Evolutionary conservation across 768 basidiomycete genomes (phyloP), one percentile per base, ranked within the genome.

Genomic region (Plicaturopsis crispa): DNA sequence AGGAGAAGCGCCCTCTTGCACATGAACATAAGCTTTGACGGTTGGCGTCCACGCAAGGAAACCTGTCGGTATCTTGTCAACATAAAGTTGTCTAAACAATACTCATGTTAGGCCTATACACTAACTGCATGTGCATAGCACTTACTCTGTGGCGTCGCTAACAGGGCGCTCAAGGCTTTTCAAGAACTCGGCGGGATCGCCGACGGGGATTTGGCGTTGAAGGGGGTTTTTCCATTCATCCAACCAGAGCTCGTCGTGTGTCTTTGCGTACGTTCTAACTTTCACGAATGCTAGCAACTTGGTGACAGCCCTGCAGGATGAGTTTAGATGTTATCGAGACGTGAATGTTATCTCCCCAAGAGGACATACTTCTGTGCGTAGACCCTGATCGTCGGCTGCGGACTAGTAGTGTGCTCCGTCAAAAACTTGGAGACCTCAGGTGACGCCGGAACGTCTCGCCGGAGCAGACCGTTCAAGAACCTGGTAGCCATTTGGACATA

Each of bases 51-150:
- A 92, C 3, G 75, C 61, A 36, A 92, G 56, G 64, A 90, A 92
- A 2, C 90, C 91, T 5, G 82, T 84, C 24, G 66, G 60, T 16
- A 84, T 60, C 51, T 86, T 82, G 60, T 94, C 90, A 14, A 84
- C 63, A 54, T 80, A 87, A 37, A 59, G 55, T 16, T 67, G 62
- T 31, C 64, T 69, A 41, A 14, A 28, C 22, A 17, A 21, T 17
- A 18, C 40, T 34, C 16, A 8, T n/a, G n/a, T 30, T 44, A n/a
- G 48, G n/a, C n/a, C 24, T 26, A 4, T 8, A 22, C 10, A 7
- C 14, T 3, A 11, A 16, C 11, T 24, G 24, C 10, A 44, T 36
- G 16, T 16, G 21, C 16, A 5, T 12, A 33, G 23, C 26, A 51
- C 65, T 40, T 45, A 69, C 73, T 56, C 55, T 14, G 63, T 52